These are phyloP conservation scores for Ustilago crameri DNA, from an alignment of 1,284 basidiomycete species.

Conservation along the genomic window DNA sequence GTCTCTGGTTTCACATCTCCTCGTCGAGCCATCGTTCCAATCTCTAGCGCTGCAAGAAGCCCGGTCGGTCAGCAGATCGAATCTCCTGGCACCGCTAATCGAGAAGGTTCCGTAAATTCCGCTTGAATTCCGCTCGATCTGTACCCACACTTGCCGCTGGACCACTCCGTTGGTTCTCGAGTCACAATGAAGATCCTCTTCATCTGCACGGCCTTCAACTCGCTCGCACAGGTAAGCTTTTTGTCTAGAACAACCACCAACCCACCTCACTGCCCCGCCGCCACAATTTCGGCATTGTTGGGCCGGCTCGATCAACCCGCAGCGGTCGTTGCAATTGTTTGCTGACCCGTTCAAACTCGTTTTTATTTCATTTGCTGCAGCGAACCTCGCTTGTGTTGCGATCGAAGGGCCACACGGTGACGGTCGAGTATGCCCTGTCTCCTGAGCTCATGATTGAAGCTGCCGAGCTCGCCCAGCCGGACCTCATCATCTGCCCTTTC, in stretches of 20 bases:
- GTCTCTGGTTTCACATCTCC: too few relatives aligned
- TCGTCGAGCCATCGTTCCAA: too few relatives aligned
- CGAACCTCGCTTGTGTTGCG: conserved; percentile 66
- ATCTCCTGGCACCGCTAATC: too few relatives aligned
- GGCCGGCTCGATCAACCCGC: not conserved
- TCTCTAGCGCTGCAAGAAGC: too few relatives aligned
- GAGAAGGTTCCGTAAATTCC: too few relatives aligned
- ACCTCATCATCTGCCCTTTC: conserved; percentile 71
- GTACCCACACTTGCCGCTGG: too few relatives aligned
- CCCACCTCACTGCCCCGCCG: too few relatives aligned
- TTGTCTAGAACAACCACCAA: not conserved
- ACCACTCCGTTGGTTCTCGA: not conserved
- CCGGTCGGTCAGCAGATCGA: too few relatives aligned
- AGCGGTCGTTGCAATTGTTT: too few relatives aligned
- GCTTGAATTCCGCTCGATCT: too few relatives aligned
- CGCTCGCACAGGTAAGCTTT: conserved; percentile 52
- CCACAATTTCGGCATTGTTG: not conserved
- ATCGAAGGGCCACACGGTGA: conserved; percentile 67
- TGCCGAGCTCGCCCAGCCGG: conserved; percentile 66
- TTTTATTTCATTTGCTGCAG: conserved; percentile 12
- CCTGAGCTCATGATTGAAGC: conserved; percentile 70
- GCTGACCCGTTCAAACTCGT: not conserved
- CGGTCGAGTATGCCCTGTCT: conserved; percentile 69
- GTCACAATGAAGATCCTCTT: conserved; percentile 67
- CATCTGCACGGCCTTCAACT: conserved; percentile 70